Base-by-base conservation (phyloP, 192 early-diverging fungal species). In the Coemansia sp. region DNA sequence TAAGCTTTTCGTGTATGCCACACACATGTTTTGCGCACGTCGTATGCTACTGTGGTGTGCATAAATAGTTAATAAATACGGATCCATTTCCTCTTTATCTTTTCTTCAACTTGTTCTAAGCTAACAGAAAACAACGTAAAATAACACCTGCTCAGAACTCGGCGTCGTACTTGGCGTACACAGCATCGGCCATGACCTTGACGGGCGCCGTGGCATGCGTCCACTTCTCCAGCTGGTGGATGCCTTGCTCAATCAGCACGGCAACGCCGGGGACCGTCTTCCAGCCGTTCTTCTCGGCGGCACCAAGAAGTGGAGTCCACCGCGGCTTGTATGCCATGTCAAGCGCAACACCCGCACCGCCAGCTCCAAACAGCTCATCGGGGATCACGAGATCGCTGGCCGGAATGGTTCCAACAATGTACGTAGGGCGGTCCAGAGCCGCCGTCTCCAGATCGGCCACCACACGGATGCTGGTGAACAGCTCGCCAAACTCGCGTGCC, bases 261-360 rank as follows among this genome's bases (percentile, higher is more conserved):
- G 94, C 87, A 41, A 96, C 86, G 40, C 97, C 97, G 75, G 92
- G 89, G 5, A 95, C 88, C 11, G 85, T 84, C 5, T 68, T 73
- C 92, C 89, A 91, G 5, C 85, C 85, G 50, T 86, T 78, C 7
- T 75, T 67, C 20, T 73, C 64, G 1, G 77, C 79, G 10, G 91
- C 88, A 65, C 88, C 84, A 25, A 99, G 62, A 54, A 97, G 81
- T n/a, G 87, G 85, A 1, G 97, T 99, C 57, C 89, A 83, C 9
- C 90, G 76, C 46, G 97, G 95, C 54, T 92, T 90, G 77, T 98
- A 98, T 17, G 96, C 95, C 93, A 98, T 90, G 59, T 99, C 97
- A 22, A 96, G 85, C 3, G 93, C 88, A 9, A 97, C 87, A 5
- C 95, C 94, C 7, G 43, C 70, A 17, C 70, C 80, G 68, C 63